Evolutionary conservation across 2,329 filamentous ascomycete genomes (phyloP).

Genomic region (Fusarium sp.): DNA sequence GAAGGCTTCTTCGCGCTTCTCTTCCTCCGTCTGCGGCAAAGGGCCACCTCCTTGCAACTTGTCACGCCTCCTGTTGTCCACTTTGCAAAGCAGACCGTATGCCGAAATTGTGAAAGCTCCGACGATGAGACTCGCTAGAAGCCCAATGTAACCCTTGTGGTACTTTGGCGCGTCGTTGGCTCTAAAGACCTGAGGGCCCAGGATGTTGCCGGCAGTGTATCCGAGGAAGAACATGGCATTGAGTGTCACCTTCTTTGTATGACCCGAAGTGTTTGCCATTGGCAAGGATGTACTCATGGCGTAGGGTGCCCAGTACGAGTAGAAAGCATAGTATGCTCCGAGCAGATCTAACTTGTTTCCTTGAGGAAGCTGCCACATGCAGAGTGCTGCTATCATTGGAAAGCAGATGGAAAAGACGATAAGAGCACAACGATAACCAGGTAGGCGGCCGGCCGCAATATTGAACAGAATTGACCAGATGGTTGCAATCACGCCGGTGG

Average conservation of each 20-base stretch:
- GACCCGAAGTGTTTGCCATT: constrained; percentile 12
- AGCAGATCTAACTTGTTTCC: not conserved
- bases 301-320: not conserved
- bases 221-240: constrained; percentile 10
- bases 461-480: not conserved
- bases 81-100: too few species aligned
- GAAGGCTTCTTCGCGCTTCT: too few species aligned
- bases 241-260: constrained; percentile 7
- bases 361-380: not conserved
- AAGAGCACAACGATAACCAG: not conserved
- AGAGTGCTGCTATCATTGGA: not conserved
- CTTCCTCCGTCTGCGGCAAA: too few species aligned
- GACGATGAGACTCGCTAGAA: too few species aligned
- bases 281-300: not conserved
- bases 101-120: too few species aligned
- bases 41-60: too few species aligned
- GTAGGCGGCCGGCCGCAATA: not conserved
- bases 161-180: not conserved
- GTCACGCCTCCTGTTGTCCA: too few species aligned
- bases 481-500: not conserved
- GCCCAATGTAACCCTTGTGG: too few species aligned
- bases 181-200: constrained; percentile 8
- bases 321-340: not conserved
- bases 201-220: constrained; percentile 8
- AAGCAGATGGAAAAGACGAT: not conserved